A percentile compares a stretch with the other conserved stretches of the same genome.
phyloP scores from a whole-genome alignment of 1,284 basidiomycete genomes.

The Ceratobasidium sp. region DNA sequence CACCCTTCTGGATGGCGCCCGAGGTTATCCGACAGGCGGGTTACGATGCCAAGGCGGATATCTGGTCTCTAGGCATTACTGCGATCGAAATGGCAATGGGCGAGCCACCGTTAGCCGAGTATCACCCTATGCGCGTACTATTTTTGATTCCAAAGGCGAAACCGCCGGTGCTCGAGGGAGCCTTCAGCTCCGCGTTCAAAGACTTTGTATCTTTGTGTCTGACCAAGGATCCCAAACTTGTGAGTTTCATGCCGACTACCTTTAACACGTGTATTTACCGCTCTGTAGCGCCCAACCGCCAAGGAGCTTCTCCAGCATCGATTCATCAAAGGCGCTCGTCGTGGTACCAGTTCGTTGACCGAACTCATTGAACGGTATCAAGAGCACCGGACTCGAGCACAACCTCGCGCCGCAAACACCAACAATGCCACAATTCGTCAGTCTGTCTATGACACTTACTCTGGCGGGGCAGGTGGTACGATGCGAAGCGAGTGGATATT shows the following conservation, averaged over 20 bases:
- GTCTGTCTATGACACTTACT: constrained; percentile 32
- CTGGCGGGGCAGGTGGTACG: constrained; percentile 56
- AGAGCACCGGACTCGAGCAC: constrained; percentile 66
- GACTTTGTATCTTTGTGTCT: constrained; percentile 95
- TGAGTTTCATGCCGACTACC: constrained; percentile 56
- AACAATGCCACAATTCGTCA: constrained; percentile 38
- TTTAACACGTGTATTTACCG: constrained; percentile 10
- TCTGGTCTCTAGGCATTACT: constrained; percentile 96
- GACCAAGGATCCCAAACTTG: constrained; percentile 92
- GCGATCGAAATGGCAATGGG: constrained; percentile 97
- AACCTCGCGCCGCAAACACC: constrained; percentile 28
- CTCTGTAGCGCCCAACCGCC: constrained; percentile 84
- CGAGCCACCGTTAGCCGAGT: constrained; percentile 95
- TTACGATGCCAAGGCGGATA: constrained; percentile 98
- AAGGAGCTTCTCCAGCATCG: constrained; percentile 95
- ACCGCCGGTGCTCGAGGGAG: constrained; percentile 87
- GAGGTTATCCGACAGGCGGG: constrained; percentile 99
- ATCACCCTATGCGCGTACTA: constrained; percentile 98
- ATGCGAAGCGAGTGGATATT: constrained; percentile 95
- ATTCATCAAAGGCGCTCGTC: constrained; percentile 94
- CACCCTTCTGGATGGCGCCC: constrained; percentile 99
- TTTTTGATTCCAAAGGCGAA: constrained; percentile 99
- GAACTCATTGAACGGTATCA: constrained; percentile 94
- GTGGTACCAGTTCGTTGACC: constrained; percentile 86
- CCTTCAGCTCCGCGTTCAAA: constrained; percentile 91